Conservation (phyloP, 2,329 filamentous ascomycete species). For the Verticillium dahliae region DNA sequence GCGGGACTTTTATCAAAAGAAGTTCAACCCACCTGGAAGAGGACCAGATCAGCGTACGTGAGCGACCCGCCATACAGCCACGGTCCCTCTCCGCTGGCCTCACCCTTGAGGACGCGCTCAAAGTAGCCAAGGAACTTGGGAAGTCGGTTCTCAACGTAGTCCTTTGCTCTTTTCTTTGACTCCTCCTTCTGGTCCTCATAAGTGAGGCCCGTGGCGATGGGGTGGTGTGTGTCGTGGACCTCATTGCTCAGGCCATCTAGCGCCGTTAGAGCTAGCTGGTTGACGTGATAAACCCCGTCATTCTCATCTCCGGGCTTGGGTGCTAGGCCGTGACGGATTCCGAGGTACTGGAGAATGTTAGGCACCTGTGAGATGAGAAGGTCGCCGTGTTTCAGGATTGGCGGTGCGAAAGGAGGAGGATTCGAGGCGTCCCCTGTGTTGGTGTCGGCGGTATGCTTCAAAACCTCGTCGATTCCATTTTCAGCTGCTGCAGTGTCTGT, state of each 20-base stretch:
- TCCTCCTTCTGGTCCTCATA: slow-evolving; percentile 75
- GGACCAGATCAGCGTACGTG: slow-evolving; percentile 66
- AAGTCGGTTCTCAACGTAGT: slow-evolving; percentile 55
- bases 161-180: slow-evolving; percentile 46
- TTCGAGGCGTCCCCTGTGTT: slow-evolving; percentile 48
- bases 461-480: slow-evolving; percentile 44
- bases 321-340: slow-evolving; percentile 50
- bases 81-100: slow-evolving; percentile 49
- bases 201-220: slow-evolving; percentile 49
- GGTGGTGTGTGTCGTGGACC: slow-evolving; percentile 71
- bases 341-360: slow-evolving; percentile 68
- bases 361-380: slow-evolving; percentile 63
- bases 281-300: slow-evolving; percentile 49
- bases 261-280: slow-evolving; percentile 60
- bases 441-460: slow-evolving; percentile 35
- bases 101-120: slow-evolving; percentile 55
- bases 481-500: slow-evolving; percentile 46
- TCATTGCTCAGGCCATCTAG: slow-evolving; percentile 66
- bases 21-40: slow-evolving; percentile 55
- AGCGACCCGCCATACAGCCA: slow-evolving; percentile 61
- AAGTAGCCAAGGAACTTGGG: slow-evolving; percentile 71
- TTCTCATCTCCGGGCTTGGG: slow-evolving; percentile 31
- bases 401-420: slow-evolving; percentile 60
- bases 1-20: background rate
- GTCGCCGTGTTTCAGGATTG: slow-evolving; percentile 56